phyloP scores from a whole-genome alignment of 2,329 filamentous ascomycete genomes.

The Aureobasidium sp. region DNA sequence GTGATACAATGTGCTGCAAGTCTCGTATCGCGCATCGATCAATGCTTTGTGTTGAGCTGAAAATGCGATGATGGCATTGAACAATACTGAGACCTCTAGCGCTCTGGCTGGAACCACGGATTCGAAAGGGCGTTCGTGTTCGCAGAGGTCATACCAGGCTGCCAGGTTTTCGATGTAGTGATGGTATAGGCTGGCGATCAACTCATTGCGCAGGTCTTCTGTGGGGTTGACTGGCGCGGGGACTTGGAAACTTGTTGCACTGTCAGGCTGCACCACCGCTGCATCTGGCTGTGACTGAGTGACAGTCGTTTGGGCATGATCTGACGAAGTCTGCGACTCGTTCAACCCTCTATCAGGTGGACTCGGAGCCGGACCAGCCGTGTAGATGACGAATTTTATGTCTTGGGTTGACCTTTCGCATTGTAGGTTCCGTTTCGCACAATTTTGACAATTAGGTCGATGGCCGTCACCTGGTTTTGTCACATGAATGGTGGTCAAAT shows the following conservation, averaged over 20 bases:
- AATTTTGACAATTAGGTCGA: too few relatives aligned
- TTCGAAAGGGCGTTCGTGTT: not conserved
- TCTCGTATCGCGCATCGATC: constrained; percentile 24
- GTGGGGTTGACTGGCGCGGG: not conserved
- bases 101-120: not conserved
- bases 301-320: not conserved
- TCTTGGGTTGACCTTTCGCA: too few relatives aligned
- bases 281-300: not conserved
- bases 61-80: constrained; percentile 16
- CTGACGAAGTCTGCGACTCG: too few relatives aligned
- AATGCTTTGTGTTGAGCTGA: constrained; percentile 32
- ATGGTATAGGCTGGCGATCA: not conserved
- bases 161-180: constrained; percentile 5
- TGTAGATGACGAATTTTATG: not conserved
- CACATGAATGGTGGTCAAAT: too few relatives aligned
- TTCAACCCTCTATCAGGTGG: not conserved
- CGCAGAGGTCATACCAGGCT: constrained; percentile 9
- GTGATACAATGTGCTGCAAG: not conserved
- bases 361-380: not conserved
- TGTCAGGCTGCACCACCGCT: too few relatives aligned
- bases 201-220: not conserved
- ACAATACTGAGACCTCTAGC: not conserved
- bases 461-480: too few relatives aligned
- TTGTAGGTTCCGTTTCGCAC: too few relatives aligned
- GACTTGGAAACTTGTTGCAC: too few relatives aligned